phyloP scores from a whole-genome alignment of 2,329 filamentous ascomycete genomes.

The Trichoderma simmonsii region DNA sequence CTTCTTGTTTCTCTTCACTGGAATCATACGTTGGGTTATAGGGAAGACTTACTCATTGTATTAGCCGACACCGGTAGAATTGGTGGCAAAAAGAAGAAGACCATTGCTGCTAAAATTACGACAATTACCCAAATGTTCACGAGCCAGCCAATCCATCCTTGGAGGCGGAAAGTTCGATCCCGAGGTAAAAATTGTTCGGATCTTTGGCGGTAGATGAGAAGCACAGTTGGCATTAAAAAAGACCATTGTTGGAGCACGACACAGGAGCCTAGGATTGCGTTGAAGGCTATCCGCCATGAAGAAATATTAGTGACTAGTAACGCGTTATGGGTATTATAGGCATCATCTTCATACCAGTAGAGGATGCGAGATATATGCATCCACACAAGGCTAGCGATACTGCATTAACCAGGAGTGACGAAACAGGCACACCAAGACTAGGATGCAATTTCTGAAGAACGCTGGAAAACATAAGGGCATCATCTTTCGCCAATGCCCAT shows the following conservation, averaged over 20 bases:
- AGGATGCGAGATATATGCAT: not conserved
- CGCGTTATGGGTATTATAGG: not conserved
- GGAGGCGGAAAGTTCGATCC: not conserved
- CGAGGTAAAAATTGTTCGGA: not conserved
- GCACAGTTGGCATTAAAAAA: not conserved
- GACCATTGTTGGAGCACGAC: not conserved
- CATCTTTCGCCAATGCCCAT: slow-evolving; percentile 21
- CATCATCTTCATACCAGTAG: not conserved
- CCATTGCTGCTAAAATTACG: not conserved
- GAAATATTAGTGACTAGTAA: not conserved
- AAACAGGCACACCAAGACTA: not conserved
- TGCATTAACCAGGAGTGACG: not conserved
- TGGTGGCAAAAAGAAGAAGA: not conserved
- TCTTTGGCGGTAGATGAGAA: not conserved
- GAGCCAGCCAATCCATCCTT: not conserved
- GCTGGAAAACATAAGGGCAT: slow-evolving; percentile 16
- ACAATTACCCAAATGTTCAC: not conserved
- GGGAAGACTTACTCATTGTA: not conserved
- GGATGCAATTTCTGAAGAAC: not conserved
- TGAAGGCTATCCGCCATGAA: not conserved
- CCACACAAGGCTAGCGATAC: not conserved
- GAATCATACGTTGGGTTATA: not conserved
- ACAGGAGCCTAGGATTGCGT: not conserved
- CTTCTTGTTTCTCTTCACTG: not conserved
- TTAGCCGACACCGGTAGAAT: not conserved